phyloP scores from a whole-genome alignment of 331 rosid genomes.

The Arachis monticola region DNA sequence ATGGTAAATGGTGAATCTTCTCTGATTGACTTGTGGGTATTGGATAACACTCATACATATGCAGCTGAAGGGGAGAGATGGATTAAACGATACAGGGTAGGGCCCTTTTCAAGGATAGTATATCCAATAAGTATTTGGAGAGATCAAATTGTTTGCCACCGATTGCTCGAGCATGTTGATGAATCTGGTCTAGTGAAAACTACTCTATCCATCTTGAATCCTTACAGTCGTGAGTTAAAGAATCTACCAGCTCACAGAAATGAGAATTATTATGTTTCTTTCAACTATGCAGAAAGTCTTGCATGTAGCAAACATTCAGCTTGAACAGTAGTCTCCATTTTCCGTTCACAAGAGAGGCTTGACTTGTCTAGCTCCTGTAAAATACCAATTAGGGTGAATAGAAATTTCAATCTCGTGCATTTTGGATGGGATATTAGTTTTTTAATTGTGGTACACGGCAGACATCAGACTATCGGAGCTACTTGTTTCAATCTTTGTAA shows the following conservation, averaged over 20 bases:
- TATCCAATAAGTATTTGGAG: constrained; percentile 19
- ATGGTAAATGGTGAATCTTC: neutral
- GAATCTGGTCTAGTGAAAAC: neutral
- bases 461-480: no score
- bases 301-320: neutral
- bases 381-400: neutral
- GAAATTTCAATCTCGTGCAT: neutral
- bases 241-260: neutral
- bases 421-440: neutral
- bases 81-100: constrained; percentile 30
- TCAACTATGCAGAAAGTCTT: constrained; percentile 37
- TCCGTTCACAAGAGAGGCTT: neutral
- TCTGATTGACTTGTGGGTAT: constrained; percentile 36
- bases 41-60: neutral
- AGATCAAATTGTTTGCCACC: constrained; percentile 23
- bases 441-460: neutral
- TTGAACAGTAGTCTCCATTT: neutral
- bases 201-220: constrained; percentile 17
- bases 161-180: no score
- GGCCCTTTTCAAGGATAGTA: constrained; percentile 6
- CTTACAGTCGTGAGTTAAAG: constrained; percentile 1
- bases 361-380: neutral
- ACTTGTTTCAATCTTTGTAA: no score
- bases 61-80: constrained; percentile 8
- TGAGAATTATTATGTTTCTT: neutral